Conservation (phyloP, 192 early-diverging fungal species). For the Phycomyces blakesleeanus region DNA sequence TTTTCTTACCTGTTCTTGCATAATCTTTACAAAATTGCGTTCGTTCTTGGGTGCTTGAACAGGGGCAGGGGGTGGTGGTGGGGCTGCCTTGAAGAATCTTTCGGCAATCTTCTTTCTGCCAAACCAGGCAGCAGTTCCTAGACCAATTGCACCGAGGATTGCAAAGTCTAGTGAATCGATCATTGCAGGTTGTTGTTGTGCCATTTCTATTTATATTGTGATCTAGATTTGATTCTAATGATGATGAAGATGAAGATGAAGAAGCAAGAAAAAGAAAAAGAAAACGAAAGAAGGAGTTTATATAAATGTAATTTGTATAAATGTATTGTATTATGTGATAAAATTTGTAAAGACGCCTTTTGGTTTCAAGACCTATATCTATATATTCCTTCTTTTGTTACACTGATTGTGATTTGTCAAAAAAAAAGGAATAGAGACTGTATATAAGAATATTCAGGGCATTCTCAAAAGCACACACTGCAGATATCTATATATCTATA, state of each 20-base stretch:
- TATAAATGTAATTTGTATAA: neutral
- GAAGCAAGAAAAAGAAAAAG: neutral
- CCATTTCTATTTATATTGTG: neutral
- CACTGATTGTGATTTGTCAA: too few species aligned
- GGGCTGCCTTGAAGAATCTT: neutral
- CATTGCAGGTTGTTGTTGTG: conserved; percentile 13
- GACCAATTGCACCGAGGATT: conserved; percentile 39
- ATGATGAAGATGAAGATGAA: neutral
- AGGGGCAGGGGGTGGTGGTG: conserved; percentile 27
- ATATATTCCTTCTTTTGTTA: too few species aligned
- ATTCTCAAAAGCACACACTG: too few species aligned
- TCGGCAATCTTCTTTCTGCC: conserved; percentile 21
- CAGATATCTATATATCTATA: too few species aligned
- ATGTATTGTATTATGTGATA: too few species aligned
- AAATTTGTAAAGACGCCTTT: too few species aligned
- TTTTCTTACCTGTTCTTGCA: conserved; percentile 47
- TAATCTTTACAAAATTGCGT: conserved; percentile 52
- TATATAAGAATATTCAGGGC: too few species aligned
- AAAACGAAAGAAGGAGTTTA: neutral
- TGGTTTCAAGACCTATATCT: too few species aligned
- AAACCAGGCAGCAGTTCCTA: conserved; percentile 21
- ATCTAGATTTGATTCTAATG: too few species aligned
- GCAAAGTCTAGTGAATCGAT: conserved; percentile 46
- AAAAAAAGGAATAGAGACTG: too few species aligned
- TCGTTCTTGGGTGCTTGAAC: conserved; percentile 26